A percentile compares a stretch with the other conserved stretches of the same genome.
These are phyloP conservation scores for Yamadazyma epiphylla DNA, from an alignment of 1,139 yeast species.

Conservation along the genomic window DNA sequence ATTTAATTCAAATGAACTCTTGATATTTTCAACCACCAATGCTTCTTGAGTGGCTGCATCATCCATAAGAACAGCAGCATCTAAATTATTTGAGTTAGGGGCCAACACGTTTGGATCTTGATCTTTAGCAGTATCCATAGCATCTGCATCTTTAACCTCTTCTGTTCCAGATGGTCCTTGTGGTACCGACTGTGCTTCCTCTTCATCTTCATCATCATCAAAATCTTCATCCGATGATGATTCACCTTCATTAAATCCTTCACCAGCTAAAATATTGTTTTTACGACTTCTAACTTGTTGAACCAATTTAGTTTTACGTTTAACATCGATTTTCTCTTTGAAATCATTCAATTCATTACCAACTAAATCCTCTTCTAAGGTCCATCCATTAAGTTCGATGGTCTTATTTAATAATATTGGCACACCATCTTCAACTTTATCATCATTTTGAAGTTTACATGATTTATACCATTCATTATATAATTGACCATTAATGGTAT, in stretches of 20 bases:
- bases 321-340: conserved; percentile 39
- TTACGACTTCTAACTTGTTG: conserved; percentile 56
- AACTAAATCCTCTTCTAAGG: conserved; percentile 46
- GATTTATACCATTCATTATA: conserved; percentile 55
- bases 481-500: conserved; percentile 33
- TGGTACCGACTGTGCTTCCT: conserved; percentile 12
- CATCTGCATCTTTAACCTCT: conserved; percentile 2
- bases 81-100: conserved; percentile 10
- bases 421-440: conserved; percentile 50
- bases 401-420: conserved; percentile 51
- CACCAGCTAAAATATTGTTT: conserved; percentile 50
- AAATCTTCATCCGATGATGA: conserved; percentile 38
- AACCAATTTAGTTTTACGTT: conserved; percentile 43
- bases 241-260: conserved; percentile 32
- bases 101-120: conserved; percentile 10
- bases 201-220: conserved; percentile 18
- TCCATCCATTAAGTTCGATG: conserved; percentile 27
- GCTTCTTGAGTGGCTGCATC: conserved; percentile 42
- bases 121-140: conserved; percentile 6
- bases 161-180: neutral
- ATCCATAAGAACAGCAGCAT: conserved; percentile 14
- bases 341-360: conserved; percentile 51
- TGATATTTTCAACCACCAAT: conserved; percentile 36
- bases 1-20: conserved; percentile 35
- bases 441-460: conserved; percentile 33